Evolutionary conservation across 2,329 filamentous ascomycete species (phyloP), one percentile per base, ranked within the genome.

Genomic region (Mariannaea elegans): DNA sequence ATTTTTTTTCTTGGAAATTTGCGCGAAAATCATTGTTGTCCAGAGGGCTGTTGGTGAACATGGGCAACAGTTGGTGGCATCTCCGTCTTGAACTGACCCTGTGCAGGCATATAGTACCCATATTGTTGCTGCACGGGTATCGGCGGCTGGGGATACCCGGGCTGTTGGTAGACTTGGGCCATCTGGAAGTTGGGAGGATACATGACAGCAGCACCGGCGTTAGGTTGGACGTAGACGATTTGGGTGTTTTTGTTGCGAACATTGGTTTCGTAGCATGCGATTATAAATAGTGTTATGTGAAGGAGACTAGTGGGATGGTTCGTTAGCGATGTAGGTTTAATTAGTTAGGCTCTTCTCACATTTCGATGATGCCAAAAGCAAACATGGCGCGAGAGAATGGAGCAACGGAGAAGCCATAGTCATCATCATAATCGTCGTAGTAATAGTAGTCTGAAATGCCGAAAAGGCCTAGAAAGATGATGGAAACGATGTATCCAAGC

Each of bases 241-340:
- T 58, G 39, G 10, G 19, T 9, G 19, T 18, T 31, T 24, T 53
- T 53, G 55, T 67, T 68, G 46, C 67, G 65, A 27, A 61, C 49
- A 36, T 50, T 53, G 13, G 62, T 66, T 49, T 69, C 65, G 50
- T 52, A 59, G 60, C 67, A 68, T 21, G 56, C 67, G 13, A 70
- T 68, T 59, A 68, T 39, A 49, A 70, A 70, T 19, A 70, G 41
- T 24, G 48, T 45, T 32, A 70, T 42, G 36, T 70, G 67, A 29
- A 54, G 3, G 47, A 65, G 9, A 9, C 67, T 69, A 31, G 19
- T 10, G 16, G 38, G 3, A n/a, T n/a, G n/a, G n/a, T n/a, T n/a
- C n/a, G 24, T 27, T 27, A 27, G 24, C 24, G 9, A 27, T 27
- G 24, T 9, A 27, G 24, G 6, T 27, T 9, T 27, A 27, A 27